phyloP scores from a whole-genome alignment of 78 protist species.

The Planoprotostelium fungivorum region DNA sequence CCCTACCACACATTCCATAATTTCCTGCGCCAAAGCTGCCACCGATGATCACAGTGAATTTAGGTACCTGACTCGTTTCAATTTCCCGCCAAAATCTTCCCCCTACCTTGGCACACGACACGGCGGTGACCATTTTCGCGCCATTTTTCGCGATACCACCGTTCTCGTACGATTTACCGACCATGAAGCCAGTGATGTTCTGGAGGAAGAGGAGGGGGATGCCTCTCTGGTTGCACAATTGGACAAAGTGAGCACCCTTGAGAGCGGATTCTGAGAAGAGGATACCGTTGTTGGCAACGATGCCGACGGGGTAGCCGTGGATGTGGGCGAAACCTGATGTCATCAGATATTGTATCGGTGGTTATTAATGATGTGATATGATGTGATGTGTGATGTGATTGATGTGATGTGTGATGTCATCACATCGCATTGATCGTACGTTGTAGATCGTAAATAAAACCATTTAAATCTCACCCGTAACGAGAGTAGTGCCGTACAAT shows the following conservation, averaged over 20 bases:
- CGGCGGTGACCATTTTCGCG: slow-evolving; percentile 97
- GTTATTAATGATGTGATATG: no score
- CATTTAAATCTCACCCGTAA: no score
- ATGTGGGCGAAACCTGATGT: slow-evolving; percentile 80
- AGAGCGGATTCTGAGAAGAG: slow-evolving; percentile 77
- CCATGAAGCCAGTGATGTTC: slow-evolving; percentile 98
- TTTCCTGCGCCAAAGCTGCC: slow-evolving; percentile 98
- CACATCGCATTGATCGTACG: no score
- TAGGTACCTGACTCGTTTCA: slow-evolving; percentile 76
- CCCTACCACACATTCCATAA: slow-evolving; percentile 97
- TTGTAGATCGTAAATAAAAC: no score
- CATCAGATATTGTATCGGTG: no score
- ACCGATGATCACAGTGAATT: slow-evolving; percentile 92
- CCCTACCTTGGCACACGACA: slow-evolving; percentile 73
- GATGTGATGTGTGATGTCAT: background rate
- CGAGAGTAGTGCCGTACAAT: slow-evolving; percentile 86
- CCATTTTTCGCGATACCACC: slow-evolving; percentile 95
- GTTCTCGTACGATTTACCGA: slow-evolving; percentile 82
- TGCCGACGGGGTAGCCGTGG: slow-evolving; percentile 92
- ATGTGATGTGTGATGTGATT: no score
- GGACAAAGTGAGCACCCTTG: slow-evolving; percentile 94
- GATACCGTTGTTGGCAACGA: slow-evolving; percentile 96
- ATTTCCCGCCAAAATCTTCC: background rate
- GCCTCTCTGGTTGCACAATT: slow-evolving; percentile 88
- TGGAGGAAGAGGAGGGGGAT: slow-evolving; percentile 95